phyloP scores from a whole-genome alignment of 139 green algal genomes.

The Chlamydomonas urium region DNA sequence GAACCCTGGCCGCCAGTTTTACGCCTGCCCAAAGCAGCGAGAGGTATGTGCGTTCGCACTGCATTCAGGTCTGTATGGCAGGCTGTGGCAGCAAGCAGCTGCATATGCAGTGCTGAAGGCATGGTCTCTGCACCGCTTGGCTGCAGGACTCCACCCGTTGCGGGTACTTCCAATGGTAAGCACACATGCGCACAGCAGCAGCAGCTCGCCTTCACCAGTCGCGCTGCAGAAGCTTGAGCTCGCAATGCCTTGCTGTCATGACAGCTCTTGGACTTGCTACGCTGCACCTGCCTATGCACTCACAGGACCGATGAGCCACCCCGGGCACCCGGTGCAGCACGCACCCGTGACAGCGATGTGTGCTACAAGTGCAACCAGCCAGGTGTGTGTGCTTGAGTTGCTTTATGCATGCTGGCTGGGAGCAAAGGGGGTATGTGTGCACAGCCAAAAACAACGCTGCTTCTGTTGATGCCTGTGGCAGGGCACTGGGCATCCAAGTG shows the following conservation, averaged over 20 bases:
- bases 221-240: neutral
- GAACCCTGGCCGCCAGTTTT: conserved; percentile 28
- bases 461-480: neutral
- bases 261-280: no score
- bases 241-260: neutral
- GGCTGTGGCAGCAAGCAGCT: neutral
- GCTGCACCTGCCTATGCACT: no score
- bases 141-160: neutral
- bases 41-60: conserved; percentile 14
- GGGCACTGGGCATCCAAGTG: neutral
- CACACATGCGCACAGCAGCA: no score
- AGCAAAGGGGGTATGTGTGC: neutral
- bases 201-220: no score
- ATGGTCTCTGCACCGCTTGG: neutral
- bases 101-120: neutral
- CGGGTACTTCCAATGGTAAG: neutral
- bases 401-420: neutral
- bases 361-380: neutral
- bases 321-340: no score
- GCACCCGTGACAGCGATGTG: neutral
- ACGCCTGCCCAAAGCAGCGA: conserved; percentile 23
- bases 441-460: neutral
- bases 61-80: neutral
- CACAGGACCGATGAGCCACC: no score
- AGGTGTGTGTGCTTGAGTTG: neutral